Evolutionary conservation across 257 asterid genomes (phyloP).

Genomic region (Salvia hispanica): DNA sequence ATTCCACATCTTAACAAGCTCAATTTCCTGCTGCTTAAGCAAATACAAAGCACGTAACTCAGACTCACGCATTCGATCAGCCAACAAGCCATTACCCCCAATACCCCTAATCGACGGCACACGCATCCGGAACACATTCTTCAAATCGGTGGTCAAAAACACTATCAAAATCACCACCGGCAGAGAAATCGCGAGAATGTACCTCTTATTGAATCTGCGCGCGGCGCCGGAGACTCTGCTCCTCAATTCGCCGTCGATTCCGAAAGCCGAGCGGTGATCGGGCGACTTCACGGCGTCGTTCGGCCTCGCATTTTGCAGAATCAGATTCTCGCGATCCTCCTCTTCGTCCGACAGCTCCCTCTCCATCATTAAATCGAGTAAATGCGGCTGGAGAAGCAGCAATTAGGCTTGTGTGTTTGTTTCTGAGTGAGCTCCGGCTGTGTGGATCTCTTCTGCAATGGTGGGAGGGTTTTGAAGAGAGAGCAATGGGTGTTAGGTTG

Average conservation of each 20-base stretch:
- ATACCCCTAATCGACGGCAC: constrained; percentile 39
- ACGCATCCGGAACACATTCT: constrained; percentile 51
- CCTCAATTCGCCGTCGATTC: constrained; percentile 42
- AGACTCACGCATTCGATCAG: constrained; percentile 79
- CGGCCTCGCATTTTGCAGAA: constrained; percentile 55
- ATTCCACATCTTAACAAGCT: constrained; percentile 73
- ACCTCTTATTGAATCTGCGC: constrained; percentile 58
- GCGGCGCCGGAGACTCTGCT: constrained; percentile 35
- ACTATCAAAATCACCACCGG: constrained; percentile 59
- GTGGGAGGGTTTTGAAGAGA: constrained; percentile 27
- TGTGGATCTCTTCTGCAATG: constrained; percentile 14
- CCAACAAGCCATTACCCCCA: constrained; percentile 35
- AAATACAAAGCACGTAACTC: constrained; percentile 71
- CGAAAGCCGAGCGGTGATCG: constrained; percentile 45
- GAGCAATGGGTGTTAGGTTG: constrained; percentile 15
- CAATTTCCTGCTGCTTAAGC: constrained; percentile 76
- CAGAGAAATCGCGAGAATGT: constrained; percentile 52
- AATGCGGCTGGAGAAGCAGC: constrained; percentile 16
- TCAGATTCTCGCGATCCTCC: constrained; percentile 71
- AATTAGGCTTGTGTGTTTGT: not conserved
- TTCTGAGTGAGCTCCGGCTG: not conserved
- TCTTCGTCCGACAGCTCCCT: constrained; percentile 79
- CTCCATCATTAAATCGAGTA: constrained; percentile 44
- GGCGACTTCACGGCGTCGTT: constrained; percentile 48
- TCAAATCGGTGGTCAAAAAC: constrained; percentile 61